phyloP scores from a whole-genome alignment of 805 yeast genomes.

The Myxozyma lipomycoides region DNA sequence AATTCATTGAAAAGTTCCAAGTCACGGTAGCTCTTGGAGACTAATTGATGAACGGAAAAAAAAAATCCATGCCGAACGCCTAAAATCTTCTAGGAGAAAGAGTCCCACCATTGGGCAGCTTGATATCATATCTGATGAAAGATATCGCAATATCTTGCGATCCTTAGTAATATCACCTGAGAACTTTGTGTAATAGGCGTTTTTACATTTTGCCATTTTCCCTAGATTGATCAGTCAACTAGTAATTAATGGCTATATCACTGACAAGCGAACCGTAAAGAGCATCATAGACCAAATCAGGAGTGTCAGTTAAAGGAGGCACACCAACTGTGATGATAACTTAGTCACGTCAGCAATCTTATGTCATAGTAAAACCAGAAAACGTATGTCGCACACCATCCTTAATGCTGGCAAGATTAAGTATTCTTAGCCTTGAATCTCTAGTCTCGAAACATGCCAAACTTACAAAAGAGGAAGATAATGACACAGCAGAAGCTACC shows the following conservation, averaged over 20 bases:
- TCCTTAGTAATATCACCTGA: constrained; percentile 47
- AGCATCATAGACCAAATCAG: constrained; percentile 49
- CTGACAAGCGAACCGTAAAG: constrained; percentile 38
- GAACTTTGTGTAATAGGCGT: constrained; percentile 46
- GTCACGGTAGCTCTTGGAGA: constrained; percentile 43
- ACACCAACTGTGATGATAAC: constrained; percentile 56
- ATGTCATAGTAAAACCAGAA: constrained; percentile 31
- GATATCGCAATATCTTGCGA: constrained; percentile 10
- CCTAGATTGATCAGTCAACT: background rate
- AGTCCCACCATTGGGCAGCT: constrained; percentile 50
- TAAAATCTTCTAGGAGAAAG: constrained; percentile 52
- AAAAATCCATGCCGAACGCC: constrained; percentile 50
- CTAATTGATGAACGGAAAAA: constrained; percentile 45
- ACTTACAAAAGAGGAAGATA: constrained; percentile 44
- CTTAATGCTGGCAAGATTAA: constrained; percentile 23
- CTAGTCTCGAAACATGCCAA: too few relatives aligned
- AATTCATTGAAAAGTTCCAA: constrained; percentile 39
- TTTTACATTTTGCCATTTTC: constrained; percentile 48
- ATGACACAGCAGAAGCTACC: constrained; percentile 54
- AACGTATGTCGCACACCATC: constrained; percentile 6
- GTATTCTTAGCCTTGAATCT: constrained; percentile 6
- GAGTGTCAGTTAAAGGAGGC: constrained; percentile 47
- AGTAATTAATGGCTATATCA: background rate
- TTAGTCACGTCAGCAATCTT: constrained; percentile 43
- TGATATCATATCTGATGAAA: constrained; percentile 34